Evolutionary conservation across 1,139 yeast genomes (phyloP), one percentile per base, ranked within the genome.

Genomic region (Insectozyma bohioensis): DNA sequence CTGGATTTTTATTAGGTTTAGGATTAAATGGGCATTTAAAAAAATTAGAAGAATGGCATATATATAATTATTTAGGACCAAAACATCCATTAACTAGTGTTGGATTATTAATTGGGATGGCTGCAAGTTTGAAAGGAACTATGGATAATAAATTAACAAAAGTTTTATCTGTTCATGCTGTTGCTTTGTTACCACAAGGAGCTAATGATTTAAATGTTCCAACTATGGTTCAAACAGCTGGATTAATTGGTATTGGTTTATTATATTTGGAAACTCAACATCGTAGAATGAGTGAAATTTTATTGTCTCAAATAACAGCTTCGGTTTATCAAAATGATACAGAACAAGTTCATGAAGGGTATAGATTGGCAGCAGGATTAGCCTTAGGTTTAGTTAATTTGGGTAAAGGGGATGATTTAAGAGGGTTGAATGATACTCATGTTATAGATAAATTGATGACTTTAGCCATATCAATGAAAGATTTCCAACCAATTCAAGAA

Each of bases 21-120:
- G 99, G 99, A 0, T 64, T 94, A 26, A 87, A 87, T 60, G 97
- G 97, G 0, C 96, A 90, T 53, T 61, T 94, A 45, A 80, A 77
- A 41, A 72, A 72, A 28, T 62, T 94, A 20, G 97, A 94, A 50
- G 97, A 92, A 53, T 94, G 98, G 97, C 97, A 90, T 52, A 85
- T 94, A 19, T 94, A 88, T 56, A 90, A 92, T 50, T 90, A 88
- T 45, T 62, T 94, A 33, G 95, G 96, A 0, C 95, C 96, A 1
- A 90, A 94, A 48, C 92, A 86, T 51, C 78, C 84, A 2, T 74
- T 77, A 32, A 86, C 95, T 0, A 85, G 95, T 55, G 81, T 88
- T 24, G 97, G 97, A 0, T 63, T 92, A 27, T 63, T 94, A 20
- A 63, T 94, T 18, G 99, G 99, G 2, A 83, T 92, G 87, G 80